Evolutionary conservation across 116 monocot species (phyloP), one percentile per base, ranked within the genome.

Genomic region (Trichopus zeylanicus): DNA sequence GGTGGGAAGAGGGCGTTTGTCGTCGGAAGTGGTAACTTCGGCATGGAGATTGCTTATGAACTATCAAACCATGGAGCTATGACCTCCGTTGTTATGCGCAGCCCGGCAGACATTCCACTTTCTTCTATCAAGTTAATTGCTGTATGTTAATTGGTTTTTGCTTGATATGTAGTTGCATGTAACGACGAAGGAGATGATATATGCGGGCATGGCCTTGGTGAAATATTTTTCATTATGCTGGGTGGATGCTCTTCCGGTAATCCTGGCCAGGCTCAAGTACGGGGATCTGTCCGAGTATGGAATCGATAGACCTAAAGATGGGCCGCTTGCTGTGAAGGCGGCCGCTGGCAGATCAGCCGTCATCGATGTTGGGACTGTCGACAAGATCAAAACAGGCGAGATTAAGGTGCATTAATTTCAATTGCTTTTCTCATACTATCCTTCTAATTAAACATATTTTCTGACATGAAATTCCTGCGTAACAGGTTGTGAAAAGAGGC

Each of bases 241-340:
- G 18, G 67, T 67, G 3, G 73, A 73, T 55, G 35, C 3, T 12
- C 22, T 73, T 33, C 35, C 56, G 61, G 18, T 73, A 23, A n/a
- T 18, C 8, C 51, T 67, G 18, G 59, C 58, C n/a, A 32, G 42
- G 1, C 15, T 67, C 13, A 39, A 30, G 8, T 73, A 60, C 48
- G 73, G 67, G 6, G 54, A 73, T 67, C 31, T 67, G 13, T 67
- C 73, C 20, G 62, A 56, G 10, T 66, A 61, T 51, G 67, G 73
- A 18, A 73, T 73, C n/a, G 6, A 33, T 32, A 66, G 61, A 33
- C 67, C 73, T 10, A 33, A 56, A 13, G 23, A 55, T 2, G 67
- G 73, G 4, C 67, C 73, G 2, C 23, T 73, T 2, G 1, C 20
- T 30, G 58, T 61, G 7, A 67, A 73, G 67, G 29, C 47, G 4